phyloP scores from a whole-genome alignment of 768 basidiomycete genomes.

The Trametes cubensis region DNA sequence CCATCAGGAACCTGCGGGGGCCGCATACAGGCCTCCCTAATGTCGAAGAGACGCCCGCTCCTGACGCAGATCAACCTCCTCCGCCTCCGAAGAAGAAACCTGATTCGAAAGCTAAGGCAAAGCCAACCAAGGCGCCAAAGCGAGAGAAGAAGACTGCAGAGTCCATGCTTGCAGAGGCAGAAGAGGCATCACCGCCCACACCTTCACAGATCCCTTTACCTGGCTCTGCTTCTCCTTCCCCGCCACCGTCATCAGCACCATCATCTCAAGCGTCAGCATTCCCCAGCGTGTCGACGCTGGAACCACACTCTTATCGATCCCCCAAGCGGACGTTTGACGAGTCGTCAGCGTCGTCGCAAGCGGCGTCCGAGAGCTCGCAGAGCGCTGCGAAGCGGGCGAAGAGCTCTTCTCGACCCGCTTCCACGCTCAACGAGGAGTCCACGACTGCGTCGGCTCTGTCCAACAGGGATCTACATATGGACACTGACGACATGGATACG shows the following conservation, averaged over 20 bases:
- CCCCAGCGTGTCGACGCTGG: slow-evolving; percentile 21
- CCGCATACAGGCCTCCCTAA: slow-evolving; percentile 78
- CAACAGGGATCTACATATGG: slow-evolving; percentile 18
- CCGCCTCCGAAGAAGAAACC: slow-evolving; percentile 40
- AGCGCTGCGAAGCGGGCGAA: slow-evolving; percentile 36
- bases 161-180: slow-evolving; percentile 8
- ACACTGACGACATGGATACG: slow-evolving; percentile 35
- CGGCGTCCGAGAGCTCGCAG: slow-evolving; percentile 34
- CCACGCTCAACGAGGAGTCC: slow-evolving; percentile 2
- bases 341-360: slow-evolving; percentile 45
- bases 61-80: slow-evolving; percentile 35
- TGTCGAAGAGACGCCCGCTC: slow-evolving; percentile 53
- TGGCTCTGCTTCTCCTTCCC: slow-evolving; percentile 39
- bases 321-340: slow-evolving; percentile 67
- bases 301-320: slow-evolving; percentile 45
- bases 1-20: slow-evolving; percentile 84
- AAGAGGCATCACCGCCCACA: slow-evolving; percentile 26
- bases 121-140: slow-evolving; percentile 13
- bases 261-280: slow-evolving; percentile 23
- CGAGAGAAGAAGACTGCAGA: slow-evolving; percentile 20
- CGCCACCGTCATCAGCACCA: slow-evolving; percentile 25
- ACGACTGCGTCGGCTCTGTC: background rate
- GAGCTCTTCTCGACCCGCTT: slow-evolving; percentile 28
- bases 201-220: slow-evolving; percentile 42
- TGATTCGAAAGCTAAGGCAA: slow-evolving; percentile 30